A percentile compares a stretch with the other conserved stretches of the same genome.
phyloP scores from a whole-genome alignment of 2,329 filamentous ascomycete species.

The Claviceps sp. region DNA sequence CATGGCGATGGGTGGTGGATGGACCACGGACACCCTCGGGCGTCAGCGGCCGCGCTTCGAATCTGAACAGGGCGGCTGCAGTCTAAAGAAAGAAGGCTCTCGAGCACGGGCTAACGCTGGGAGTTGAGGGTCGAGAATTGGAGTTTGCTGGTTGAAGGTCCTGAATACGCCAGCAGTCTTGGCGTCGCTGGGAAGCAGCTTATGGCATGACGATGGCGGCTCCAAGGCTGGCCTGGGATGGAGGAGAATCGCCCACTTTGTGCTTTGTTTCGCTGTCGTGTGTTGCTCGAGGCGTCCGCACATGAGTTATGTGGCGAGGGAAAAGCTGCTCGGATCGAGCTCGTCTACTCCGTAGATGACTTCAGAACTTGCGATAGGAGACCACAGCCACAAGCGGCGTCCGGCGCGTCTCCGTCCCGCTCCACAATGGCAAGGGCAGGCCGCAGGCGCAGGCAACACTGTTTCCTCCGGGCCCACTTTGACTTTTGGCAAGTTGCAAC shows the following conservation, averaged over 20 bases:
- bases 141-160: not conserved
- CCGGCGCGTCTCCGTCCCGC: too few species aligned
- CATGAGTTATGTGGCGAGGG: not conserved
- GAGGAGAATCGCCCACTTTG: not conserved
- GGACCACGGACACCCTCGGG: not conserved
- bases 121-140: not conserved
- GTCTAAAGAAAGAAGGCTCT: not conserved
- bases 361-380: too few species aligned
- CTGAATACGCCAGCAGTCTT: not conserved
- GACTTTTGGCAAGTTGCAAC: too few species aligned
- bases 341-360: too few species aligned
- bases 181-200: not conserved
- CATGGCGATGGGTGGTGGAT: slow-evolving; percentile 1
- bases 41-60: not conserved
- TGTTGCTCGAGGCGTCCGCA: not conserved
- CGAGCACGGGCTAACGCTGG: not conserved
- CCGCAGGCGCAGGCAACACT: too few species aligned
- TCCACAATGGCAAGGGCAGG: too few species aligned
- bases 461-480: too few species aligned
- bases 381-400: too few species aligned
- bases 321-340: too few species aligned
- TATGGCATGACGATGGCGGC: slow-evolving; percentile 1
- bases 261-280: not conserved
- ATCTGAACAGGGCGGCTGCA: not conserved
- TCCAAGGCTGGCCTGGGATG: not conserved